Evolutionary conservation across 2,329 filamentous ascomycete genomes (phyloP), one percentile per base, ranked within the genome.

Genomic region (Penicillium rolfsii): DNA sequence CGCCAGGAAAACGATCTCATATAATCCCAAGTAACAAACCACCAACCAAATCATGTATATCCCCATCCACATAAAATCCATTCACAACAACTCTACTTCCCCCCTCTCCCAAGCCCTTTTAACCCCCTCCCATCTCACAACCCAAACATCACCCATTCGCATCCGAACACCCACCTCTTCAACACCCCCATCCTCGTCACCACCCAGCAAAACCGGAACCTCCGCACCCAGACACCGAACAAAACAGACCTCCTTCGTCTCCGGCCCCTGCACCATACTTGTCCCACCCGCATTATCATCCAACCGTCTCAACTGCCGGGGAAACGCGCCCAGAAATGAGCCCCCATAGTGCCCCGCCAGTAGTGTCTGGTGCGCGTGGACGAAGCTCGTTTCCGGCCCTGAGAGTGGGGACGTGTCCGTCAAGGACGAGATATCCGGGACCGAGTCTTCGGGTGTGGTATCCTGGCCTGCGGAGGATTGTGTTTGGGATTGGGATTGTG

Each of bases 271-370:
- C 33, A 98, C 87, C 95, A 99, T 99, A 79, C 86, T 93, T 59
- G 94, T 89, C 9, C 93, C 93, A 33, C 93, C 94, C 0, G 90
- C 88, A 14, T 90, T 91, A 79, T 99, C 95, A 77, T 98, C 96
- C 57, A 99, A 81, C 67, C 93, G 88, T 75, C 94, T 90, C 69
- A 99, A 77, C 49, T 86, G 83, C 14, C 85, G 79, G 0, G 95
- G 95, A 70, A 99, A 97, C 12, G 89, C 87, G 0, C 84, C 84
- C 16, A 99, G 83, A 72, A 99, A 99, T 0, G 91, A 94, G 0
- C 89, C 85, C 5, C 90, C 83, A 78, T 96, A 98, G 77, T 98
- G 93, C 55, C 87, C 85, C 59, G 93, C 89, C 19, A 98, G 84
- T 1, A 99, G 83, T 8, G 90, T 86, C 74, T 97, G 91, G 73